A percentile compares a stretch with the other conserved stretches of the same genome.
Evolutionary conservation across 768 basidiomycete genomes (phyloP).

Genomic region (Termitomyces sp.): DNA sequence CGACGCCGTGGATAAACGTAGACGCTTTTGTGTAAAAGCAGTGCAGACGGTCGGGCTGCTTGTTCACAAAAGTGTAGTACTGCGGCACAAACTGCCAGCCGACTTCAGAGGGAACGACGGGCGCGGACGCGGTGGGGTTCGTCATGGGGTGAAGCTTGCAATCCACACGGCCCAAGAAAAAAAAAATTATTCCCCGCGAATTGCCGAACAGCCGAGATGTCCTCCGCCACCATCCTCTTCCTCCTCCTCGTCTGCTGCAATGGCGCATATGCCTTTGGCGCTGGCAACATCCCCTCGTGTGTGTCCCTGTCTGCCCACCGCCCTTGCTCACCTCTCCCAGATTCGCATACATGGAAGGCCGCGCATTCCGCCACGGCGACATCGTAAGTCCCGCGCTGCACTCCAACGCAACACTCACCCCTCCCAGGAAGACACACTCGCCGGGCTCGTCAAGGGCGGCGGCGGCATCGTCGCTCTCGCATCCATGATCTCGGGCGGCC

Average conservation of each 20-base stretch:
- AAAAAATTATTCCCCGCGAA: conserved; percentile 17
- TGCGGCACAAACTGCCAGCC: conserved; percentile 99
- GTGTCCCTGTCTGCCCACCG: conserved; percentile 3
- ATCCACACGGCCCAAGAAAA: conserved; percentile 22
- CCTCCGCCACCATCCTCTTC: conserved; percentile 34
- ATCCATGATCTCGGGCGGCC: conserved; percentile 50
- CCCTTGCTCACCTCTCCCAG: conserved; percentile 27
- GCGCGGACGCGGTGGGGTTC: conserved; percentile 34
- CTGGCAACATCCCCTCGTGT: conserved; percentile 80
- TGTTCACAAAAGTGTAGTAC: conserved; percentile 99
- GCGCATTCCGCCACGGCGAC: conserved; percentile 85
- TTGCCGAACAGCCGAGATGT: conserved; percentile 13
- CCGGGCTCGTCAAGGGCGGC: conserved; percentile 52
- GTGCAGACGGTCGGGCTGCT: conserved; percentile 93
- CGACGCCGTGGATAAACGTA: conserved; percentile 94
- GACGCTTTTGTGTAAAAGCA: conserved; percentile 99
- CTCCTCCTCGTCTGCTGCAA: conserved; percentile 43
- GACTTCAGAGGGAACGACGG: conserved; percentile 86
- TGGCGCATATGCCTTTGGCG: conserved; percentile 71
- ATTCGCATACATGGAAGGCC: conserved; percentile 82
- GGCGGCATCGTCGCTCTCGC: conserved; percentile 49
- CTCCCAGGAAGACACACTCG: conserved; percentile 59
- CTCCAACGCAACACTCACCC: conserved; percentile 4
- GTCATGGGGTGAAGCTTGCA: conserved; percentile 24
- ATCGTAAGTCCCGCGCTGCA: conserved; percentile 43